phyloP scores from a whole-genome alignment of 306 rosid species.

The Styphnolobium japonicum region DNA sequence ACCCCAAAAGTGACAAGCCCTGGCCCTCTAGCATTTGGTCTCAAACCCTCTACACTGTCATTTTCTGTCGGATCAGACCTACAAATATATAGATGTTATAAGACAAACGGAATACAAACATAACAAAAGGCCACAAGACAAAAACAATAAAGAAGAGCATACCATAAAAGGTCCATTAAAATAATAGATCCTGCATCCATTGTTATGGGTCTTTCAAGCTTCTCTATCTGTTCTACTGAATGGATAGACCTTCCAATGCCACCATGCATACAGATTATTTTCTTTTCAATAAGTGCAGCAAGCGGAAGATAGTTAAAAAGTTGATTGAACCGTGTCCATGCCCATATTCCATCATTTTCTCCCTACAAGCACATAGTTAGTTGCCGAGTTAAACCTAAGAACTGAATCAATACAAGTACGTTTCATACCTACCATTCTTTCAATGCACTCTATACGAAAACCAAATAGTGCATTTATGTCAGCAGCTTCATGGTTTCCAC shows the following conservation, averaged over 20 bases:
- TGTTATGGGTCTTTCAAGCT: constrained; percentile 96
- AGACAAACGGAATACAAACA: neutral
- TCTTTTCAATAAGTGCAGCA: constrained; percentile 97
- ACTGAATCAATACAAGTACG: constrained; percentile 26
- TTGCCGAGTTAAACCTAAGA: constrained; percentile 22
- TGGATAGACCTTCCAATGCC: constrained; percentile 97
- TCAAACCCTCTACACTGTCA: constrained; percentile 95
- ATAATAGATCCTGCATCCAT: constrained; percentile 99
- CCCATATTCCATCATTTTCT: constrained; percentile 99
- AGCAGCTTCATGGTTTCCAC: constrained; percentile 99
- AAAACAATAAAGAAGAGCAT: constrained; percentile 19
- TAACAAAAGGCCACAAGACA: neutral
- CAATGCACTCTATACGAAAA: constrained; percentile 98
- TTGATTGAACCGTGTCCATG: constrained; percentile 99
- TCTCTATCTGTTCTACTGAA: constrained; percentile 95
- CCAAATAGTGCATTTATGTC: constrained; percentile 99
- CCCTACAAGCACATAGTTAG: constrained; percentile 62
- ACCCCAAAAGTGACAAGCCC: constrained; percentile 99
- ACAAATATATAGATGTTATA: constrained; percentile 28
- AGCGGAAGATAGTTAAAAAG: constrained; percentile 97
- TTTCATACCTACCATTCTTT: constrained; percentile 80
- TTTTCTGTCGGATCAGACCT: constrained; percentile 99
- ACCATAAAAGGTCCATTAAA: constrained; percentile 97
- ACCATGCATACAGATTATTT: constrained; percentile 99
- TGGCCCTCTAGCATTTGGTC: constrained; percentile 99